Conservation (phyloP, 352 stramenopile species). For the Globisporangium takayamanum region DNA sequence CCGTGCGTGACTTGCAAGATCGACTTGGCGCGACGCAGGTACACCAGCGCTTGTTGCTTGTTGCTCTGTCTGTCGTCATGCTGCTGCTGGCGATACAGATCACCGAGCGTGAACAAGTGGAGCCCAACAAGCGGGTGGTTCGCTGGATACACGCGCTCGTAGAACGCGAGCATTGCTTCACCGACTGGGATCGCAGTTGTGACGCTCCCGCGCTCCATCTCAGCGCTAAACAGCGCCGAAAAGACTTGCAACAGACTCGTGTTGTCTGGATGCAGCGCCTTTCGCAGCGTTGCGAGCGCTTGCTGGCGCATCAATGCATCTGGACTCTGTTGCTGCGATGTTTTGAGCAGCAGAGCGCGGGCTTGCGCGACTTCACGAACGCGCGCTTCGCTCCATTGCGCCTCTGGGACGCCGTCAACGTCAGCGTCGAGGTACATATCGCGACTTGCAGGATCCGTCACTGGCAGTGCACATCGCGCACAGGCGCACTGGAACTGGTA, state of each 20-base stretch:
- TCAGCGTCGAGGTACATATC: slow-evolving; percentile 49
- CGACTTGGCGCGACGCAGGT: slow-evolving; percentile 27
- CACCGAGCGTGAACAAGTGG: slow-evolving; percentile 62
- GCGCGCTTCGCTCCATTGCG: slow-evolving; percentile 28
- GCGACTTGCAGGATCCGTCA: slow-evolving; percentile 20
- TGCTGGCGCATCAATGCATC: slow-evolving; percentile 18
- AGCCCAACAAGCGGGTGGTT: slow-evolving; percentile 58
- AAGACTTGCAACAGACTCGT: slow-evolving; percentile 39
- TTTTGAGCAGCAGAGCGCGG: slow-evolving; percentile 1
- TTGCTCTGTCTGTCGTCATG: slow-evolving; percentile 2
- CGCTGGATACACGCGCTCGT: slow-evolving; percentile 44
- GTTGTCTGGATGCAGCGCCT: slow-evolving; percentile 31
- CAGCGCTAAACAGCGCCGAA: slow-evolving; percentile 44
- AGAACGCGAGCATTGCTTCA: slow-evolving; percentile 48
- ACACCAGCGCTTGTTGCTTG: slow-evolving; percentile 16
- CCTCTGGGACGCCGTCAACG: slow-evolving; percentile 29
- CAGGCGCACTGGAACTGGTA: slow-evolving; percentile 68
- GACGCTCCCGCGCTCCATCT: slow-evolving; percentile 35
- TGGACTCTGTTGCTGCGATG: slow-evolving; percentile 4
- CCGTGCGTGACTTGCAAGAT: slow-evolving; percentile 55
- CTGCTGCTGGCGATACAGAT: slow-evolving; percentile 17
- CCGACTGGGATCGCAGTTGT: slow-evolving; percentile 28
- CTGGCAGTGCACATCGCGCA: slow-evolving; percentile 28
- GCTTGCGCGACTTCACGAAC: slow-evolving; percentile 19
- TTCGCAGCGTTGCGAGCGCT: slow-evolving; percentile 20